Conservation (phyloP, 1,284 basidiomycete genomes). For the Cerioporus squamosus region DNA sequence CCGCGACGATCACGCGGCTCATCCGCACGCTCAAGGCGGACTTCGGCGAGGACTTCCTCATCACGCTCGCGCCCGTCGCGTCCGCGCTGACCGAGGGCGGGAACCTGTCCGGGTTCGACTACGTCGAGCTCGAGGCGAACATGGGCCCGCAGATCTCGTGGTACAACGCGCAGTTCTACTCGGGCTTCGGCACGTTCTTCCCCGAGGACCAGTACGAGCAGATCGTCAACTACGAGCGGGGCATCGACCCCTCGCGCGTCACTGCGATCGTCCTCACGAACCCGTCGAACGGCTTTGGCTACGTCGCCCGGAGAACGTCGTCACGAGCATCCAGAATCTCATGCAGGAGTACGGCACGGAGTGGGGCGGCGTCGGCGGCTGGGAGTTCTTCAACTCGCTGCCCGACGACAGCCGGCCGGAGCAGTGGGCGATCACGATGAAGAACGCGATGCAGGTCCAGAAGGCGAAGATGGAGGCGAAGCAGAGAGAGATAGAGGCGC, state of each 20-base stretch:
- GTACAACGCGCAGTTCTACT: slow-evolving; percentile 21
- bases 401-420: slow-evolving; percentile 11
- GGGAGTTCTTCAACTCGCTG: slow-evolving; percentile 18
- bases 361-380: slow-evolving; percentile 16
- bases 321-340: slow-evolving; percentile 8
- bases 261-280: slow-evolving; percentile 15
- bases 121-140: slow-evolving; percentile 13
- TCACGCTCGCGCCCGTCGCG: slow-evolving; percentile 18
- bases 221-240: slow-evolving; percentile 13
- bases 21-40: slow-evolving; percentile 11
- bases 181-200: slow-evolving; percentile 16
- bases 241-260: slow-evolving; percentile 12
- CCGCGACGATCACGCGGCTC: slow-evolving; percentile 6
- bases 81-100: slow-evolving; percentile 17
- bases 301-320: slow-evolving; percentile 10
- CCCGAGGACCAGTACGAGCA: slow-evolving; percentile 11
- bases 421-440: slow-evolving; percentile 13
- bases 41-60: slow-evolving; percentile 14
- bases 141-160: slow-evolving; percentile 4
- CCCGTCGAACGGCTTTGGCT: slow-evolving; percentile 10
- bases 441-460: slow-evolving; percentile 14
- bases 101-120: slow-evolving; percentile 19
- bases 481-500: slow-evolving; percentile 6
- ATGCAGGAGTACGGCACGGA: slow-evolving; percentile 15
- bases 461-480: slow-evolving; percentile 12